A percentile compares a stretch with the other conserved stretches of the same genome.
These are phyloP conservation scores for Naganishia cerealis DNA, from an alignment of 1,284 basidiomycete species.

Conservation along the genomic window DNA sequence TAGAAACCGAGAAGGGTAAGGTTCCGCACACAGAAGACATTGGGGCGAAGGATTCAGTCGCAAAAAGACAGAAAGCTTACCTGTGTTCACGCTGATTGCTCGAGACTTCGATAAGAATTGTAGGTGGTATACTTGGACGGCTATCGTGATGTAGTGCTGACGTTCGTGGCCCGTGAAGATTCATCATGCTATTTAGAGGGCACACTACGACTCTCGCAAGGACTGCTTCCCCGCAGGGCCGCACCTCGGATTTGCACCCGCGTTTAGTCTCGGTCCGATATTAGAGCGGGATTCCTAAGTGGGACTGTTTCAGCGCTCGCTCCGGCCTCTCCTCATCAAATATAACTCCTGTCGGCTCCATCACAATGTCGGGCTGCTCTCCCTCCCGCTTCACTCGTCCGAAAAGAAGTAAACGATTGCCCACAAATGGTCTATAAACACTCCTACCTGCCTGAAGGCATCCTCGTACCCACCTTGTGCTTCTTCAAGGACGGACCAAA, in stretches of 20 bases:
- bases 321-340: neutral
- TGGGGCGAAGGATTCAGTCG: neutral
- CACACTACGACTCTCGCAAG: too few species aligned
- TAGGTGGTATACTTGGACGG: too few species aligned
- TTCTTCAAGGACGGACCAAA: constrained; percentile 35
- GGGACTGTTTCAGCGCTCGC: too few species aligned
- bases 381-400: neutral
- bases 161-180: neutral
- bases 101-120: neutral
- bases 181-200: neutral
- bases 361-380: too few species aligned
- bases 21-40: too few species aligned
- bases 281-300: too few species aligned
- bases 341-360: too few species aligned
- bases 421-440: constrained; percentile 10
- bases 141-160: too few species aligned
- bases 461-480: constrained; percentile 38
- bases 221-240: too few species aligned
- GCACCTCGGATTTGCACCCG: too few species aligned
- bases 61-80: neutral
- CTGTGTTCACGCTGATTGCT: neutral
- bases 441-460: constrained; percentile 22
- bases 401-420: neutral
- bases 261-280: too few species aligned
- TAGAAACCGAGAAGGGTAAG: neutral